Evolutionary conservation across 352 stramenopile species (phyloP), one percentile per base, ranked within the genome.

Genomic region (Pythium sp.): DNA sequence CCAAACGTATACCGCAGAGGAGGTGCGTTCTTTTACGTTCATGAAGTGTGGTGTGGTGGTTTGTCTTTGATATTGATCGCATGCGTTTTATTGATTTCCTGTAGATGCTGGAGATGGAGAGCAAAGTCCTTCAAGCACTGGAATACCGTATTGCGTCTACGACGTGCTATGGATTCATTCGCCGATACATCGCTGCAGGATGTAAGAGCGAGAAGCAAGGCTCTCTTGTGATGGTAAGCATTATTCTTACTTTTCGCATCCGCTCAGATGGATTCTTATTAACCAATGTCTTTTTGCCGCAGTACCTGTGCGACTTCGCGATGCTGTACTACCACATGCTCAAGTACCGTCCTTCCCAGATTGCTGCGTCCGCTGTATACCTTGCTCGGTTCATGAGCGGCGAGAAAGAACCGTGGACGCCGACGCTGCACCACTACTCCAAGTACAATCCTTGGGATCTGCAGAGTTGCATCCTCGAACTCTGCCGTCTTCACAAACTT

Each of bases 1-100:
- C 74, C 84, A 98, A 70, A 97, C 96, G 20, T 99, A 99, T 77
- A 97, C 86, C 22, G 74, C 80, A 6, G 80, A 91, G 57, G 80
- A 93, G 84, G 84, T 93, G 71, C 3, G 72, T 69, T 5, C 36
- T n/a, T 32, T 41, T 34, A 32, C 63, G n/a, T n/a, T 4, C 7
- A 24, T 58, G 15, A 32, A 58, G 9, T 22, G 51, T 62, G 36
- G 28, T 36, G 11, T 36, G 15, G 26, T 69, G 12, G 34, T 43
- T 73, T 14, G 72, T 56, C 70, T 6, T 22, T 62, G 28, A 20
- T 34, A n/a, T 24, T 71, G 28, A 74, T 22, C 4, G 22, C 63
- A n/a, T 38, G 14, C 1, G 36, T 41, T 1, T 49, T 32, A 26
- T 22, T 43, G 1, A 18, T 4, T 14, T 28, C 15, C 41, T 49